Base-by-base conservation (phyloP, 345 rosid species). In the Excoecaria agallocha region DNA sequence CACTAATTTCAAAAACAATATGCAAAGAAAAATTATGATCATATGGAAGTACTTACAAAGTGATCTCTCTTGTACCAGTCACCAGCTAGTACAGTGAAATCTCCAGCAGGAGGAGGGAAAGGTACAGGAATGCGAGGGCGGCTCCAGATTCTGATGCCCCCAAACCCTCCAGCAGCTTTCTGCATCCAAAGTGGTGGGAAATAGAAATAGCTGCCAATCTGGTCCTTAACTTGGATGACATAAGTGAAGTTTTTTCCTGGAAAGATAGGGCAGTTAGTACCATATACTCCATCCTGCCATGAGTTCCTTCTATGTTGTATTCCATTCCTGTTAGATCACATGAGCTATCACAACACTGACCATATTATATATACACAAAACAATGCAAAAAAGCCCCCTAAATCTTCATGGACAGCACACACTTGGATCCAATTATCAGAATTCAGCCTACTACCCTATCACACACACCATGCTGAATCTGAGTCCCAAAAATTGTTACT, bases 221-320 rank as follows among this genome's bases (percentile, higher is more conserved):
- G 97, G 74, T 91, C 97, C 86, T 91, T 91, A 62, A 84, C 85
- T 78, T 91, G 97, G 68, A 91, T 86, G 61, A 73, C 76, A 74
- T 89, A 91, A 12, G 94, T 89, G 85, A 89, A 91, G 85, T 91
- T 91, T 43, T 51, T 76, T 24, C 97, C 89, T 0, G 97, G 91
- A 66, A 87, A 86, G 74, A 91, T 91, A 1, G 93, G 94, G 70
- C 97, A 91, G 77, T 80, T 91, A 25, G 97, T 91, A 65, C 97
- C 97, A 6, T 80, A 86, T 15, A 89, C 88, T 61, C 97, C 97
- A 52, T 91, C 97, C 75, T 91, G 91, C 93, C 94, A 91, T 35
- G 90, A 86, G 78, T 91, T 89, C 74, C 89, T 85, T 73, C 91
- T 87, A 77, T 91, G 94, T 69, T 91, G 94, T 60, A 91, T 86